Conservation (phyloP, 208 protist genomes). For the Novymonas esmeraldas region DNA sequence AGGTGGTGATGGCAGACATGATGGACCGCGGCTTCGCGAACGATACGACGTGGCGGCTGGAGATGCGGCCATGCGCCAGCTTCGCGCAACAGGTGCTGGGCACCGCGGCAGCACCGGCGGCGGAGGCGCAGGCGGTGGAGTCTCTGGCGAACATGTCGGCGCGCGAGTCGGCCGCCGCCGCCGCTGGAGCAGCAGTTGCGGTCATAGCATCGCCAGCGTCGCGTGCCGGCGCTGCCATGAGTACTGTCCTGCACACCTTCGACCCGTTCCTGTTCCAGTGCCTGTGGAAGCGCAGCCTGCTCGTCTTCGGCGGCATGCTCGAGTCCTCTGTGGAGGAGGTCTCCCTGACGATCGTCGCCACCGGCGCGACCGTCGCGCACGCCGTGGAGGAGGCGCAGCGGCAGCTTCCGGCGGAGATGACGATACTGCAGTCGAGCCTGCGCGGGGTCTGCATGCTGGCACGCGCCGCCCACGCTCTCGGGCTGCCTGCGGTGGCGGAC, state of each 20-base stretch:
- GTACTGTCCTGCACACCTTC: slow-evolving; percentile 17
- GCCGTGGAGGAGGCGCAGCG: slow-evolving; percentile 30
- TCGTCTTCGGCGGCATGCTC: slow-evolving; percentile 57
- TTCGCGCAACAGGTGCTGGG: slow-evolving; percentile 20
- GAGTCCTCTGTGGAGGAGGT: slow-evolving; percentile 37
- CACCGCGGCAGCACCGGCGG: not conserved
- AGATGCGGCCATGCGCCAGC: slow-evolving; percentile 50
- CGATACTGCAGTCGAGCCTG: slow-evolving; percentile 34
- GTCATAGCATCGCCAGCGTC: not conserved
- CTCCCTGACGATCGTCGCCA: slow-evolving; percentile 16
- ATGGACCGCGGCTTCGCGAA: slow-evolving; percentile 79
- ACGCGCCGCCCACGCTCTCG: slow-evolving; percentile 23
- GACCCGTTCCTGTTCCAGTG: slow-evolving; percentile 55
- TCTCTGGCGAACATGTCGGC: slow-evolving; percentile 15
- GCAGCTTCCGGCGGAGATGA: slow-evolving; percentile 27
- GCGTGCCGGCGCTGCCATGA: not conserved
- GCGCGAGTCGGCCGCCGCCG: not conserved
- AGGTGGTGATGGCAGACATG: slow-evolving; percentile 94
- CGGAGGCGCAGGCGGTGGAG: slow-evolving; percentile 12
- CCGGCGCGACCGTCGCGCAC: slow-evolving; percentile 17
- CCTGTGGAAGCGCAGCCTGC: slow-evolving; percentile 59
- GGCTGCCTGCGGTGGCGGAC: slow-evolving; percentile 32
- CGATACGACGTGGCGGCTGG: slow-evolving; percentile 80
- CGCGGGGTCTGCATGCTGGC: slow-evolving; percentile 35
- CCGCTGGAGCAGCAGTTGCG: not conserved